phyloP scores from a whole-genome alignment of 2,329 filamentous ascomycete genomes.

The Xylaria sp. region DNA sequence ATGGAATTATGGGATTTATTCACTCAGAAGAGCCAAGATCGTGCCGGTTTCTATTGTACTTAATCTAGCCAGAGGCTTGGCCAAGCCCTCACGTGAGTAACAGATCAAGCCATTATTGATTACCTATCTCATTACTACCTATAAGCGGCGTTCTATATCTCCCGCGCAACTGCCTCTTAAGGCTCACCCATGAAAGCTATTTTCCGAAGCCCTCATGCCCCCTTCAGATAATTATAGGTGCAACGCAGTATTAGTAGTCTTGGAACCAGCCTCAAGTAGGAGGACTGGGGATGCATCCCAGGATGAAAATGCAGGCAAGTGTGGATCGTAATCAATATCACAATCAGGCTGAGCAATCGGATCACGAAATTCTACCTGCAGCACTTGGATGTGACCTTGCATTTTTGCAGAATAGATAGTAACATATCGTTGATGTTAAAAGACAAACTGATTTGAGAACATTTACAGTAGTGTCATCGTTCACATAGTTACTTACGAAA shows the following conservation, averaged over 20 bases:
- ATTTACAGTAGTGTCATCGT: neutral
- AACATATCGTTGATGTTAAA: neutral
- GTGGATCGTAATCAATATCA: neutral
- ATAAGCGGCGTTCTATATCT: neutral
- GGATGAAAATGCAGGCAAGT: no score
- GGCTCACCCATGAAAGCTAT: no score
- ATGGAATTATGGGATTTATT: neutral
- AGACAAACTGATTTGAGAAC: neutral
- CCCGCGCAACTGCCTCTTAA: neutral
- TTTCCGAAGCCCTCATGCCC: neutral
- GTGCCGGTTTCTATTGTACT: neutral
- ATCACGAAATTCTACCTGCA: neutral
- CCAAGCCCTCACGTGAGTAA: neutral
- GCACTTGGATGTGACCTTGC: neutral
- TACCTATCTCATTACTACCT: neutral
- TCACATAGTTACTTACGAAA: neutral
- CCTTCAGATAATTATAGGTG: neutral
- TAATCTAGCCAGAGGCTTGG: neutral
- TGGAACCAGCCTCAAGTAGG: neutral
- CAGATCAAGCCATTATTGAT: neutral
- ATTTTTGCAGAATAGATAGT: neutral
- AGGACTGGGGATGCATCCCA: neutral
- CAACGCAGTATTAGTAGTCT: neutral
- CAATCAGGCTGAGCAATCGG: neutral
- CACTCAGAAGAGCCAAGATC: neutral